A percentile compares a stretch with the other conserved stretches of the same genome.
Evolutionary conservation across 208 protist species (phyloP).

Genomic region (Acanthamoeba culbertsoni): DNA sequence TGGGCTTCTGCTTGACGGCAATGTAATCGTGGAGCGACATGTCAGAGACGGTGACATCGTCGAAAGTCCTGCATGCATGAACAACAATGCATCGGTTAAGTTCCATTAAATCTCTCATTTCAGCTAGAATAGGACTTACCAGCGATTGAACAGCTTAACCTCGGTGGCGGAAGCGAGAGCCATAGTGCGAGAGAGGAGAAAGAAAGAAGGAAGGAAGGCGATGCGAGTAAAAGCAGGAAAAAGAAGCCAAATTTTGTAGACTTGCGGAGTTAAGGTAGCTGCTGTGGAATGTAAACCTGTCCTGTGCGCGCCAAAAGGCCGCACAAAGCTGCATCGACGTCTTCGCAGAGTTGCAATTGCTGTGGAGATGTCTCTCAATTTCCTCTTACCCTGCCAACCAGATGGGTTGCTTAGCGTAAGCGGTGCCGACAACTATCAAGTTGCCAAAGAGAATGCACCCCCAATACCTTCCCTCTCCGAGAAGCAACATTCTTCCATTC

Average conservation of each 20-base stretch:
- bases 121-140: not conserved
- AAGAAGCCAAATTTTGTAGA: not conserved
- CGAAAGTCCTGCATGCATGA: conserved; percentile 67
- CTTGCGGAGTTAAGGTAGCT: too few species aligned
- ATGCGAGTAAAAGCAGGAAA: not conserved
- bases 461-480: not conserved
- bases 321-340: too few species aligned
- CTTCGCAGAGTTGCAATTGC: too few species aligned
- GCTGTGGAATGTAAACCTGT: not conserved
- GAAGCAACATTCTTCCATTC: not conserved
- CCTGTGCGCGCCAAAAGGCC: not conserved
- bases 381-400: not conserved
- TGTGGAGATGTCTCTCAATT: not conserved
- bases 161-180: conserved; percentile 47
- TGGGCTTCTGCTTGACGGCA: conserved; percentile 87
- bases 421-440: not conserved
- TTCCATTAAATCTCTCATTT: not conserved
- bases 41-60: conserved; percentile 81
- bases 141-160: conserved; percentile 65
- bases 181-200: conserved; percentile 4
- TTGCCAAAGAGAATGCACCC: conserved; percentile 33
- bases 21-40: conserved; percentile 96
- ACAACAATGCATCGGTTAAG: not conserved
- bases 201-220: conserved; percentile 34
- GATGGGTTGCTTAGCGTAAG: not conserved